Evolutionary conservation across 306 rosid species (phyloP).

Genomic region (Quercus variabilis): DNA sequence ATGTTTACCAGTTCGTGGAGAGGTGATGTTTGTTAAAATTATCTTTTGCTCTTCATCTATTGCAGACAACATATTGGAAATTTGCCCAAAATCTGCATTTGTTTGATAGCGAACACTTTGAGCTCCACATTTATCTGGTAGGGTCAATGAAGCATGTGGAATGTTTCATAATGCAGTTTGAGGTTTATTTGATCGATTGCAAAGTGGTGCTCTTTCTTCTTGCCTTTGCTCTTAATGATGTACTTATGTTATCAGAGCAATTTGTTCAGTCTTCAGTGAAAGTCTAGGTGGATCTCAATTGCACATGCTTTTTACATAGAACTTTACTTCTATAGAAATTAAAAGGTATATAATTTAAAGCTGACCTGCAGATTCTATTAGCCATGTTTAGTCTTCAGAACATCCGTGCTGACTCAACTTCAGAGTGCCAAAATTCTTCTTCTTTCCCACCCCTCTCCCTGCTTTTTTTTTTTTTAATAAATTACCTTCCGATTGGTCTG

Average conservation of each 20-base stretch:
- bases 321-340: background rate
- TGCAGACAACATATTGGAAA: background rate
- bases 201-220: background rate
- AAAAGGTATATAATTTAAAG: background rate
- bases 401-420: slow-evolving; percentile 2
- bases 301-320: background rate
- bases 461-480: background rate
- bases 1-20: background rate
- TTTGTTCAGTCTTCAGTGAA: background rate
- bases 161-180: background rate
- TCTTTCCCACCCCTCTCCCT: background rate
- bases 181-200: background rate
- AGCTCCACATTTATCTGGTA: background rate
- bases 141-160: background rate
- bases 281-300: background rate
- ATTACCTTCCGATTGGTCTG: background rate
- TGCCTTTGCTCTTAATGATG: background rate
- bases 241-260: background rate
- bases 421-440: background rate
- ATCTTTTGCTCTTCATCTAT: background rate
- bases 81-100: background rate
- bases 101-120: background rate
- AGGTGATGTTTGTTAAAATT: background rate
- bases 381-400: slow-evolving; percentile 10
- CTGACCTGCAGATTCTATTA: background rate